Conservation (phyloP, 2,329 filamentous ascomycete genomes). For the Cytospora leucostoma region DNA sequence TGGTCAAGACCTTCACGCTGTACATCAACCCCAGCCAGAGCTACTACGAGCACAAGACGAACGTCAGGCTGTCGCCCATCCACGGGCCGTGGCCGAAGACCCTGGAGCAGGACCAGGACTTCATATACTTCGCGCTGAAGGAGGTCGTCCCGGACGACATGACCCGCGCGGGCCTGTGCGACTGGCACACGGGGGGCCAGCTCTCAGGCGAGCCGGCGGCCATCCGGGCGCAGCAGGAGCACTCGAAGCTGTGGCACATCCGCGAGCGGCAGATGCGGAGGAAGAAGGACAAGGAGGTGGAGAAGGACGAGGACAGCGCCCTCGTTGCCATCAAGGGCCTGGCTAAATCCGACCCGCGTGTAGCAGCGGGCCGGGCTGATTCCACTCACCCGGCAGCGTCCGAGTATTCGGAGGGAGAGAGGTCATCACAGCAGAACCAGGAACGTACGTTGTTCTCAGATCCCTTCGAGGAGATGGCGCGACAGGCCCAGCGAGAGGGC, state of each 20-base stretch:
- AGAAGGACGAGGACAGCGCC: background rate
- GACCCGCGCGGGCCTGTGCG: slow-evolving; percentile 42
- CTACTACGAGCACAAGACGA: slow-evolving; percentile 47
- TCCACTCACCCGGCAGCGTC: background rate
- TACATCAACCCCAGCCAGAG: slow-evolving; percentile 42
- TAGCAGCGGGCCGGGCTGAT: too few relatives aligned
- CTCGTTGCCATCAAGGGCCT: slow-evolving; percentile 16
- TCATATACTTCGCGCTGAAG: slow-evolving; percentile 41
- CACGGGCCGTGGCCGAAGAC: slow-evolving; percentile 46
- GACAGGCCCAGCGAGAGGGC: background rate
- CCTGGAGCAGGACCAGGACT: slow-evolving; percentile 34
- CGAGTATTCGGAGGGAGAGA: background rate
- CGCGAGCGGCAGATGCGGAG: slow-evolving; percentile 20
- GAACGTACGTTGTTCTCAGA: background rate
- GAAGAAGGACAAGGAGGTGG: background rate
- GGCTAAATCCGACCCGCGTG: background rate
- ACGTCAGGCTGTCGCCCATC: slow-evolving; percentile 41
- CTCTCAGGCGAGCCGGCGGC: slow-evolving; percentile 28
- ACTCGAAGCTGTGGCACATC: slow-evolving; percentile 26
- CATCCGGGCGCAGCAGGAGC: slow-evolving; percentile 23
- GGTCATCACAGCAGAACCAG: background rate
- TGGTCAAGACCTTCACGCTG: slow-evolving; percentile 44
- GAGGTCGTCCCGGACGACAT: slow-evolving; percentile 44
- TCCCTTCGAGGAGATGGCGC: background rate
- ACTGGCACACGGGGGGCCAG: slow-evolving; percentile 44